Conservation (phyloP, 345 rosid genomes). For the Microcos paniculata region DNA sequence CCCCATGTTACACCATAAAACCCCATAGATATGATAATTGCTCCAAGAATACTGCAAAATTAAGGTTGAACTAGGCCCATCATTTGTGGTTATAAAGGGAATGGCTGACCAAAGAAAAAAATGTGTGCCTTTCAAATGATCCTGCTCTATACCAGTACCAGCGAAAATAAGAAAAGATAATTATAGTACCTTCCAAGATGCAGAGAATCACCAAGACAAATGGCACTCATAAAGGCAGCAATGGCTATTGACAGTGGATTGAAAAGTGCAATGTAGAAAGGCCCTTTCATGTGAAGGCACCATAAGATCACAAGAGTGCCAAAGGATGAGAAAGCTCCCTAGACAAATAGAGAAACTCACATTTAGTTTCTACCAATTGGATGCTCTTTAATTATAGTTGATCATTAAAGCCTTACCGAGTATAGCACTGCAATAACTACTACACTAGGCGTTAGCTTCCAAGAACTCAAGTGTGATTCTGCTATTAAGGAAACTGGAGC, state of each 20-base stretch:
- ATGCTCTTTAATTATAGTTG: not conserved
- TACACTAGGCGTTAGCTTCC: constrained; percentile 33
- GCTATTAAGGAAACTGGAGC: constrained; percentile 34
- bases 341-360: constrained; percentile 29
- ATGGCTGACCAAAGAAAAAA: not conserved
- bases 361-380: not conserved
- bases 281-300: constrained; percentile 6
- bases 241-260: constrained; percentile 2
- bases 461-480: constrained; percentile 36
- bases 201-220: constrained; percentile 7
- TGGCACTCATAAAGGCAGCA: not conserved
- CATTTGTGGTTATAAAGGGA: not conserved
- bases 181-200: constrained; percentile 10
- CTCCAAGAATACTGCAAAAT: constrained; percentile 9
- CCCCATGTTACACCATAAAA: constrained; percentile 35
- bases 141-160: not conserved
- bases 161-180: not conserved
- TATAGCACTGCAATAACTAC: constrained; percentile 31
- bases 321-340: constrained; percentile 1
- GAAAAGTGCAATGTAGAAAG: constrained; percentile 7
- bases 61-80: not conserved
- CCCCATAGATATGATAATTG: constrained; percentile 16
- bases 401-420: constrained; percentile 29
- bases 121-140: not conserved
- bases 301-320: not conserved